These are phyloP conservation scores for Lithospermum erythrorhizon DNA, from an alignment of 257 asterid species.

Conservation along the genomic window DNA sequence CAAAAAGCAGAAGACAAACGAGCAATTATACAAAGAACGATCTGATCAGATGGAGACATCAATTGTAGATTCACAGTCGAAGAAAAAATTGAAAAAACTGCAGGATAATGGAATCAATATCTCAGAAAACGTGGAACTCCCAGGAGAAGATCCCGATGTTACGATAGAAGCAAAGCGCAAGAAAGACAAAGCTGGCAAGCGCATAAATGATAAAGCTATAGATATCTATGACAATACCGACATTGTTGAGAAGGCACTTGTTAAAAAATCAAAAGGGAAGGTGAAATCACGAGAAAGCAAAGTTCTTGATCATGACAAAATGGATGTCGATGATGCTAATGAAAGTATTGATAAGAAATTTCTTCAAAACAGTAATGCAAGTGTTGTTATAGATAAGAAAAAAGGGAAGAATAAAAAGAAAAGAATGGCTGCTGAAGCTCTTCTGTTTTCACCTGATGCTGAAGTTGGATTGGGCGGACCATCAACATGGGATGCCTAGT, in stretches of 20 bases:
- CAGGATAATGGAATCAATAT: slow-evolving; percentile 14
- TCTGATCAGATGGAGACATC: slow-evolving; percentile 12
- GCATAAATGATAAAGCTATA: slow-evolving; percentile 11
- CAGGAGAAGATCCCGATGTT: slow-evolving; percentile 9
- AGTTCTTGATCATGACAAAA: slow-evolving; percentile 36
- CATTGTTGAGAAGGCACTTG: slow-evolving; percentile 9
- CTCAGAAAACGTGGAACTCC: slow-evolving; percentile 11
- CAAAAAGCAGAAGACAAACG: slow-evolving; percentile 22
- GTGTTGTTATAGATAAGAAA: slow-evolving; percentile 29
- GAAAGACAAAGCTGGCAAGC: slow-evolving; percentile 23
- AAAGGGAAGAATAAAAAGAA: slow-evolving; percentile 32
- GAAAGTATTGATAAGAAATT: slow-evolving; percentile 14
- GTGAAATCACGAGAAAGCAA: slow-evolving; percentile 20
- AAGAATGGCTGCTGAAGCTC: slow-evolving; percentile 21
- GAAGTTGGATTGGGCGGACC: slow-evolving; percentile 78
- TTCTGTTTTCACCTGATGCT: slow-evolving; percentile 27
- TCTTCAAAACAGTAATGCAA: slow-evolving; percentile 19
- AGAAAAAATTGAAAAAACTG: slow-evolving; percentile 26
- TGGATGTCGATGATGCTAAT: slow-evolving; percentile 4
- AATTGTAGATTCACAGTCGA: slow-evolving; percentile 19
- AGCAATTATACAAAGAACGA: slow-evolving; percentile 16
- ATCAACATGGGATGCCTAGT: slow-evolving; percentile 57
- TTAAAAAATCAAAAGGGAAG: slow-evolving; percentile 27
- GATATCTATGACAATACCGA: slow-evolving; percentile 13
- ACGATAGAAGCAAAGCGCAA: slow-evolving; percentile 30